Percentiles rank a stretch among this genome's conserved stretches.
These are phyloP conservation scores for Fraxinus sp. DNA, from an alignment of 305 asterid species.

Conservation along the genomic window DNA sequence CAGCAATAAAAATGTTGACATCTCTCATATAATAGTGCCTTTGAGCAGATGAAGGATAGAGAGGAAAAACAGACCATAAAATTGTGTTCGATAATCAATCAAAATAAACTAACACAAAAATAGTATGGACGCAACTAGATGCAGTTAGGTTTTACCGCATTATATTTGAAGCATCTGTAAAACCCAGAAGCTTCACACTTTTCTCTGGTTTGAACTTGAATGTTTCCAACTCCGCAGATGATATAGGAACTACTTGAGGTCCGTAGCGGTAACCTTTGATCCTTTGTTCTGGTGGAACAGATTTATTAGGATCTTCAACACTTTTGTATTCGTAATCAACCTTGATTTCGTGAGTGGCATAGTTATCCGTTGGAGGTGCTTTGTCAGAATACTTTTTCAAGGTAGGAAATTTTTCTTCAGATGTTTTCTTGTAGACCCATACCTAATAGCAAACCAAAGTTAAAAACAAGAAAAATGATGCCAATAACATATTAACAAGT, in stretches of 20 bases:
- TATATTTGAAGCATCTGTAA: constrained; percentile 77
- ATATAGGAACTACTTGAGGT: constrained; percentile 97
- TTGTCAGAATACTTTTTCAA: constrained; percentile 86
- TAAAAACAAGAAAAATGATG: constrained; percentile 3
- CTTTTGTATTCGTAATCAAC: constrained; percentile 74
- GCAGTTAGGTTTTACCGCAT: constrained; percentile 58
- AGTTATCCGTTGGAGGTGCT: constrained; percentile 84
- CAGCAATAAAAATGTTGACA: constrained; percentile 84
- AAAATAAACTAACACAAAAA: constrained; percentile 14
- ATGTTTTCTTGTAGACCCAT: constrained; percentile 96
- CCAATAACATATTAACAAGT: constrained; percentile 6
- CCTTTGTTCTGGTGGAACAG: constrained; percentile 95
- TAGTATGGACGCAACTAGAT: constrained; percentile 13
- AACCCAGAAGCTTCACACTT: constrained; percentile 88
- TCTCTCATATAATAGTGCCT: constrained; percentile 95
- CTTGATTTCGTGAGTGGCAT: constrained; percentile 87
- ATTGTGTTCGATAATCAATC: constrained; percentile 18
- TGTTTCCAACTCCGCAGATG: constrained; percentile 88
- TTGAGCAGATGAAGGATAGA: constrained; percentile 28
- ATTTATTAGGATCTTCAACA: constrained; percentile 55
- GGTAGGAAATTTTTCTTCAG: constrained; percentile 88
- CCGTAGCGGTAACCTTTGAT: constrained; percentile 91
- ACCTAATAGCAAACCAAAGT: constrained; percentile 45
- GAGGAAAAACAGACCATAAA: constrained; percentile 13
- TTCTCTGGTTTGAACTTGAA: constrained; percentile 95